Evolutionary conservation across 768 basidiomycete genomes (phyloP).

Genomic region (Rossbeevera mucosa): DNA sequence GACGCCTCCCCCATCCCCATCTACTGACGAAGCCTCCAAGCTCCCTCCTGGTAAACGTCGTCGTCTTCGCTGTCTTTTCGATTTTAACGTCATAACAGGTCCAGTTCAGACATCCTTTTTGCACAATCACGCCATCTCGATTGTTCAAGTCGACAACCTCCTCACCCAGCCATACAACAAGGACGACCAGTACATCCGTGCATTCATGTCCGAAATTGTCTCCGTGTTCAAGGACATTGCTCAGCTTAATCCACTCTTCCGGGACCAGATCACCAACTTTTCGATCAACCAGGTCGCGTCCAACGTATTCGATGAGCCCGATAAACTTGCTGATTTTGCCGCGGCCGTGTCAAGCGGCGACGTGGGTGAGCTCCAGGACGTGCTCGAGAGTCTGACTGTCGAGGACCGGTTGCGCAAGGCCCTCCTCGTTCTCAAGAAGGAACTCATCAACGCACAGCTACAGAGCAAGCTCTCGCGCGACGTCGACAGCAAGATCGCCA

Average conservation of each 20-base stretch:
- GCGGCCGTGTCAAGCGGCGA: conserved; percentile 95
- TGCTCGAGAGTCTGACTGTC: conserved; percentile 80
- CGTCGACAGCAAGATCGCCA: conserved; percentile 92
- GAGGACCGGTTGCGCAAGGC: conserved; percentile 90
- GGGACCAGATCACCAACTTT: conserved; percentile 96
- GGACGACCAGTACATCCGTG: conserved; percentile 91
- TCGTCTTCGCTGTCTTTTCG: background rate
- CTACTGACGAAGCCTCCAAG: conserved; percentile 24
- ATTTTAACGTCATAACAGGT: conserved; percentile 31
- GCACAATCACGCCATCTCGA: conserved; percentile 75
- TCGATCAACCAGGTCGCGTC: conserved; percentile 88
- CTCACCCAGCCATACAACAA: conserved; percentile 79
- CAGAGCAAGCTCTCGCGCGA: conserved; percentile 90
- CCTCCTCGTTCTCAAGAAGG: conserved; percentile 91
- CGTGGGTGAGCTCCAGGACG: conserved; percentile 86
- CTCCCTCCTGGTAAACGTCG: conserved; percentile 19
- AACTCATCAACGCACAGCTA: conserved; percentile 93
- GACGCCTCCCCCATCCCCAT: conserved; percentile 31
- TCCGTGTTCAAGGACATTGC: conserved; percentile 98
- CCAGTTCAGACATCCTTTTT: conserved; percentile 82
- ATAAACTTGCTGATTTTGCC: conserved; percentile 95
- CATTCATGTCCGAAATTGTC: conserved; percentile 94
- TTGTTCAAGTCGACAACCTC: conserved; percentile 86
- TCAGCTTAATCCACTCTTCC: conserved; percentile 93
- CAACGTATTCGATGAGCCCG: conserved; percentile 96